Base-by-base conservation (phyloP, 352 stramenopile genomes). In the Phytophthora vignae region DNA sequence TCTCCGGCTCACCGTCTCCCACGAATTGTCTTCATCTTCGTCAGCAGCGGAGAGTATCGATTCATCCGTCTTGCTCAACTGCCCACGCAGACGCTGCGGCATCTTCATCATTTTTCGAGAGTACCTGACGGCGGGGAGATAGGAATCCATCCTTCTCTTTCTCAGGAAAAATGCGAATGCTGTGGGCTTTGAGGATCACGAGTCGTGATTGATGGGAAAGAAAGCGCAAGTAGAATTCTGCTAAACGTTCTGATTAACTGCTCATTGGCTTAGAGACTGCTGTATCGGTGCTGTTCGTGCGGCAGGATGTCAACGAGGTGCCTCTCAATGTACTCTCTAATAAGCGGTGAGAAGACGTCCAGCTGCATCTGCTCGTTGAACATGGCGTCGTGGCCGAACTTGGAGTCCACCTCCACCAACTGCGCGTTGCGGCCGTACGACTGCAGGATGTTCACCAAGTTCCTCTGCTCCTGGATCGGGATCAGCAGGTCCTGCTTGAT, bases 331-430 rank as follows among this genome's bases (percentile, higher is more conserved):
- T 48, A 48, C 40, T 48, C 15, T 48, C 15, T 17, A n/a, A 48
- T 15, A 19, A 48, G 15, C 40, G 40, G 40, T 9, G 40, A 48
- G 40, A 48, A 48, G 12, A 48, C 40, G 15, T 48, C 40, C 5
- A 48, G 40, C 40, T 48, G 40, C 40, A 48, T 48, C 40, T 48
- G 12, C 15, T 48, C 40, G 40, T 48, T 48, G 40, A 48, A 48
- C 40, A 48, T 48, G 40, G 40, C 40, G 40, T 48, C 40, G 15
- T 48, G 40, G 1, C 40, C 40, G 40, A 48, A 48, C 40, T 48
- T 48, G 15, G 40, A 48, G 40, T 48, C 14, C 40, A 48, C 40
- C 15, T 48, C 40, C 40, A 48, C 3, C 15, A 48, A 10, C 40
- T 48, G 40, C 4, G 15, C 40, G n/a, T 48, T 48, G 15, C 40